Base-by-base conservation (phyloP, 352 stramenopile genomes). In the Blastocystis sp. region DNA sequence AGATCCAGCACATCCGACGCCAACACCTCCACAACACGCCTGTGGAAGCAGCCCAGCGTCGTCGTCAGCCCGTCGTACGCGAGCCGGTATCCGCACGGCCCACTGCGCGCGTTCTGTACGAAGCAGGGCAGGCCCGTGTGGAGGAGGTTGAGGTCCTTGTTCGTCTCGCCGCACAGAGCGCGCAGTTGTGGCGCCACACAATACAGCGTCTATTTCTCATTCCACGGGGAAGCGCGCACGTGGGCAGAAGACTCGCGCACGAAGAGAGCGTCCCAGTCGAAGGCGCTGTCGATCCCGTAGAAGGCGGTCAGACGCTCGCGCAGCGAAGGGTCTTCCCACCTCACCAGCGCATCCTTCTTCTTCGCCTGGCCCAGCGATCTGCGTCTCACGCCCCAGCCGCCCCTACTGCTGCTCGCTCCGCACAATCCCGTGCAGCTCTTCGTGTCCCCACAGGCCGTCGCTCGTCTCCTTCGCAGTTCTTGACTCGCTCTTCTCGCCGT, bases 91-190 rank as follows among this genome's bases (percentile, higher is more conserved):
- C 92, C 92, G 64, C 93, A 93, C 9, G 89, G 91, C 60, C 91
- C 91, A 17, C 92, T 90, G 2, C 88, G 86, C 34, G 93, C 90
- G 69, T 94, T 93, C 80, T 93, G 95, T 76, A 96, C 93, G 82
- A 97, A 97, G 88, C 96, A 93, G 89, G 95, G 95, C 41, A 97
- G 90, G 2, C 94, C 94, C 23, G 94, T 93, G 66, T 45, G 9
- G 2, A 48, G 4, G 40, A 81, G 21, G 17, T 56, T 62, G 17
- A 60, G 43, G 23, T 34, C 19, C 48, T 17, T 14, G 48, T 14
- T 17, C 0, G 5, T 56, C 34, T 64, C 48, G 45, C n/a, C 4
- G 21, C 40, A 64, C 23, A 66, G 23, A 9, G 11, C 48, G 41
- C 40, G 23, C 2, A 64, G 28, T 7, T 21, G 14, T 19, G 71